Evolutionary conservation across 345 rosid genomes (phyloP).

Genomic region (Boechera retrofracta): DNA sequence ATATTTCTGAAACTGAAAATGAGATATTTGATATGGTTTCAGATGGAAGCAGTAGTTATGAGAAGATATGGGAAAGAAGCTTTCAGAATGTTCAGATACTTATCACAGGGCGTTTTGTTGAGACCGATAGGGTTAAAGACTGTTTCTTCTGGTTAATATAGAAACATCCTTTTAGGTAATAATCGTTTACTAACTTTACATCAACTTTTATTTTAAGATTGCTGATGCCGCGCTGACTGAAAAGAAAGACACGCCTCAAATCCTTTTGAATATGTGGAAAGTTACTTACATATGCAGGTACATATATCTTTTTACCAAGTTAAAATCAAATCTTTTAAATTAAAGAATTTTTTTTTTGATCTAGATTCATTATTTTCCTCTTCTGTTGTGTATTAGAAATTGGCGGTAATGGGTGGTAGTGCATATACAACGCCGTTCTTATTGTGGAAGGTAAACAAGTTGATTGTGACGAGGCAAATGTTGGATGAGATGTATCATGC

Average conservation of each 20-base stretch:
- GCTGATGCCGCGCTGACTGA: slow-evolving; percentile 66
- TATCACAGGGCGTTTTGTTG: slow-evolving; percentile 60
- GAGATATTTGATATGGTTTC: slow-evolving; percentile 21
- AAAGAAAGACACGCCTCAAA: slow-evolving; percentile 63
- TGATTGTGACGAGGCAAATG: slow-evolving; percentile 50
- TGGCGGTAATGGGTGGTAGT: slow-evolving; percentile 48
- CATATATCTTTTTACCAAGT: not conserved
- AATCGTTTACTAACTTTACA: not conserved
- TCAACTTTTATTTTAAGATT: slow-evolving; percentile 50
- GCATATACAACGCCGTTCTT: slow-evolving; percentile 44
- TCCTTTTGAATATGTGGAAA: slow-evolving; percentile 82
- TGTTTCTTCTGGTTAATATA: not conserved
- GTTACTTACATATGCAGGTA: slow-evolving; percentile 89
- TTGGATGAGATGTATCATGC: slow-evolving; percentile 90
- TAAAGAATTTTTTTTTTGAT: not conserved
- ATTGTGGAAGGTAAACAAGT: slow-evolving; percentile 81
- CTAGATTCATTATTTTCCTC: not conserved
- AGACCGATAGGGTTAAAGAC: slow-evolving; percentile 72
- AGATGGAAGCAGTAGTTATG: slow-evolving; percentile 77
- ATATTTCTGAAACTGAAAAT: slow-evolving; percentile 22
- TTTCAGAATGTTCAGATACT: slow-evolving; percentile 74
- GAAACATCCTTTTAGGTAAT: not conserved
- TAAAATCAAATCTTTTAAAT: not conserved
- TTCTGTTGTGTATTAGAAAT: slow-evolving; percentile 54
- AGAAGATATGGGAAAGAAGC: slow-evolving; percentile 76